phyloP scores from a whole-genome alignment of 2,329 filamentous ascomycete species.

The Neodidymelliopsis sp. region DNA sequence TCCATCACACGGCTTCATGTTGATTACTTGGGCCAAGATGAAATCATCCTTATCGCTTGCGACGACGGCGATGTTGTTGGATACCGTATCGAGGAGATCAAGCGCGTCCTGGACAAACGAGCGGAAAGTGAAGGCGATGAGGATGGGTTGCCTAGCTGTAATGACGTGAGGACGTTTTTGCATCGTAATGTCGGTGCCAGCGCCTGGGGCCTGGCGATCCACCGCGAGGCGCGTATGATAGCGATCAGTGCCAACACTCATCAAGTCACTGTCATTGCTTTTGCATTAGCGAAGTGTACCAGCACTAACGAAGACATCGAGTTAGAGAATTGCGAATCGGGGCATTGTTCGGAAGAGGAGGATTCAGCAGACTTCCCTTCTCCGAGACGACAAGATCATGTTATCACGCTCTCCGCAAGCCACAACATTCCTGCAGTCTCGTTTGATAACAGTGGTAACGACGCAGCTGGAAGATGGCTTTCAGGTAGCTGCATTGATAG shows the following conservation, averaged over 20 bases:
- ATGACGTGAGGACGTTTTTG: slow-evolving; percentile 66
- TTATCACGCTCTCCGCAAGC: slow-evolving; percentile 27
- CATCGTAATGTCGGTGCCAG: slow-evolving; percentile 77
- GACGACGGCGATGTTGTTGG: slow-evolving; percentile 64
- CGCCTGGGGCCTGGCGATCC: slow-evolving; percentile 89
- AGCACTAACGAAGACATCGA: no score
- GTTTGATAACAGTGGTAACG: slow-evolving; percentile 66
- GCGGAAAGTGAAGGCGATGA: not conserved
- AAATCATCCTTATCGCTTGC: slow-evolving; percentile 61
- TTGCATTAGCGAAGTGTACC: slow-evolving; percentile 60
- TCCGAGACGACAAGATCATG: slow-evolving; percentile 37
- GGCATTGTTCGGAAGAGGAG: not conserved
- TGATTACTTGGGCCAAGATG: slow-evolving; percentile 55
- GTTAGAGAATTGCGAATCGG: slow-evolving; percentile 1
- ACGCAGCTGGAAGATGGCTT: slow-evolving; percentile 64
- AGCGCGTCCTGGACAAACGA: slow-evolving; percentile 27
- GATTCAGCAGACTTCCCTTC: slow-evolving; percentile 29
- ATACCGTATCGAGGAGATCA: slow-evolving; percentile 46
- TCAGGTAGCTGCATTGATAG: slow-evolving; percentile 65
- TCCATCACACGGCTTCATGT: slow-evolving; percentile 55
- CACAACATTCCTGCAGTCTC: slow-evolving; percentile 65
- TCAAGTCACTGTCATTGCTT: slow-evolving; percentile 65
- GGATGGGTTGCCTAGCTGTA: slow-evolving; percentile 46
- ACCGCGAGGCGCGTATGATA: slow-evolving; percentile 81
- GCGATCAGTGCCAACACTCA: slow-evolving; percentile 82